phyloP scores from a whole-genome alignment of 129 eudicot genomes.

The Helianthus tuberosus region DNA sequence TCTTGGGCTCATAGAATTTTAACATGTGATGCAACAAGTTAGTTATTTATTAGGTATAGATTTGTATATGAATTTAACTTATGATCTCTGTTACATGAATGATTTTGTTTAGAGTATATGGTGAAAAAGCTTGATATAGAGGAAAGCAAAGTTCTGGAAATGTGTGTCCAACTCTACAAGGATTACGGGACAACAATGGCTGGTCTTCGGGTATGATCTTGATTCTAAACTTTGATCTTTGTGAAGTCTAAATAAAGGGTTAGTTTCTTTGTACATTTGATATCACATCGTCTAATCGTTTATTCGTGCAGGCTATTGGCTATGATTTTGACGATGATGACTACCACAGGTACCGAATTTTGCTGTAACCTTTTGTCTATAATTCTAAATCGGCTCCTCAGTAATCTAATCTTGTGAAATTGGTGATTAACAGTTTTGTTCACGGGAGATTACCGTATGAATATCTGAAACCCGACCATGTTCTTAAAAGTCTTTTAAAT shows the following conservation, averaged over 20 bases:
- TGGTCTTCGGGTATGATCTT: conserved; percentile 37
- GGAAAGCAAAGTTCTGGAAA: conserved; percentile 57
- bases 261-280: not conserved
- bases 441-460: conserved; percentile 97
- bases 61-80: not conserved
- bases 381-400: not conserved
- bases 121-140: conserved; percentile 66
- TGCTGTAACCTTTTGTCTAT: not conserved
- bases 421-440: conserved; percentile 57
- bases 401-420: not conserved
- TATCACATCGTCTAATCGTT: not conserved
- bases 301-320: conserved; percentile 28
- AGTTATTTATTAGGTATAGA: no score
- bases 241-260: conserved; percentile 23
- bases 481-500: conserved; percentile 65
- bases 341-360: conserved; percentile 65
- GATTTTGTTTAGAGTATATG: conserved; percentile 66
- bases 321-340: conserved; percentile 82
- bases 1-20: no score
- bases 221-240: conserved; percentile 3
- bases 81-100: not conserved
- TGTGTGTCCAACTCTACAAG: conserved; percentile 72
- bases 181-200: conserved; percentile 96
- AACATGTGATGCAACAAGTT: no score
- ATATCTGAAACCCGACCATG: conserved; percentile 73